A percentile compares a stretch with the other conserved stretches of the same genome.
Evolutionary conservation across 2,329 filamentous ascomycete genomes (phyloP).

Genomic region (Elsinoe australis): DNA sequence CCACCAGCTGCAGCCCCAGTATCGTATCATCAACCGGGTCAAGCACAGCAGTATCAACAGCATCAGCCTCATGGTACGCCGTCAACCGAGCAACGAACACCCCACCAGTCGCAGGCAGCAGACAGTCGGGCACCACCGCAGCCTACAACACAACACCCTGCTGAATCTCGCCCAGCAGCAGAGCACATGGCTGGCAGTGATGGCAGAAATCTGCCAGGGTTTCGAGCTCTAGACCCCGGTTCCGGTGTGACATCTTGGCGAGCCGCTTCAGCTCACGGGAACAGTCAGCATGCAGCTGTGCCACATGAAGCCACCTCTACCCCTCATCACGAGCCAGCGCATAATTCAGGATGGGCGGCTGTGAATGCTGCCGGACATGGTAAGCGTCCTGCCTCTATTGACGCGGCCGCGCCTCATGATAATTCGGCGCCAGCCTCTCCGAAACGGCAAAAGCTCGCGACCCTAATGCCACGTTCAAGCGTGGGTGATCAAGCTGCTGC

Average conservation of each 20-base stretch:
- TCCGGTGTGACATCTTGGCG: constrained; percentile 19
- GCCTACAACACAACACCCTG: constrained; percentile 17
- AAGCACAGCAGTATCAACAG: constrained; percentile 18
- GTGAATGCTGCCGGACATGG: constrained; percentile 37
- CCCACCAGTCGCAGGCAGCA: neutral
- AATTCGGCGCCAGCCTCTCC: constrained; percentile 32
- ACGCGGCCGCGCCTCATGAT: constrained; percentile 31
- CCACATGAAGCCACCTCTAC: constrained; percentile 18
- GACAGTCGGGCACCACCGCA: neutral
- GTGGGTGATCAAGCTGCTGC: constrained; percentile 25
- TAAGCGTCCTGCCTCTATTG: constrained; percentile 34
- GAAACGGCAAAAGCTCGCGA: constrained; percentile 40
- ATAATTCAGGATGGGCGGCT: constrained; percentile 36
- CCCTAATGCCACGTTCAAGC: constrained; percentile 31
- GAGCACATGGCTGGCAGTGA: neutral
- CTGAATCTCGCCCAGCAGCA: constrained; percentile 27
- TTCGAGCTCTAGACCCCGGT: constrained; percentile 18
- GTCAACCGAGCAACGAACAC: constrained; percentile 17
- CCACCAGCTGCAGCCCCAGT: constrained; percentile 22
- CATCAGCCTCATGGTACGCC: constrained; percentile 18
- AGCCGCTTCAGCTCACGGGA: constrained; percentile 16
- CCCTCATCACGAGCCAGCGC: constrained; percentile 23
- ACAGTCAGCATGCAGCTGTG: constrained; percentile 20
- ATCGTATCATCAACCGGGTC: constrained; percentile 22
- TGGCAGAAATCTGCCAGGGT: constrained; percentile 18